phyloP scores from a whole-genome alignment of 2,329 filamentous ascomycete genomes.

The Botrytis tulipae region DNA sequence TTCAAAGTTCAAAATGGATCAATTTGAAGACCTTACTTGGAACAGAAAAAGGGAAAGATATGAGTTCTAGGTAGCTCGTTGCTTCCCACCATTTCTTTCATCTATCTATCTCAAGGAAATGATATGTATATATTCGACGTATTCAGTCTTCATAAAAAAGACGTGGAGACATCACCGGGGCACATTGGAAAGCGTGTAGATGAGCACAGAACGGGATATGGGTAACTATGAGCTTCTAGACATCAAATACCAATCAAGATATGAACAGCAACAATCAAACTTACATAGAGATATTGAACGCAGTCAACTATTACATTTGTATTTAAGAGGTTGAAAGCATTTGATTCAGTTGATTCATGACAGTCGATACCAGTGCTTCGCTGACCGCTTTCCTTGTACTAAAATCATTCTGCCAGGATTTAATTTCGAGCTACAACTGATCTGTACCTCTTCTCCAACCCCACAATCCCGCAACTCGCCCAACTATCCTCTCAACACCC shows the following conservation, averaged over 20 bases:
- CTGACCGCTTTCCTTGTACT: background rate
- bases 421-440: background rate
- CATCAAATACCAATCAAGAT: too few species aligned
- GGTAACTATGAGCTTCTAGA: too few species aligned
- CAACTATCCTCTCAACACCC: background rate
- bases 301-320: too few species aligned
- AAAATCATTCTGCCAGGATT: background rate
- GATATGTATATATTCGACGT: too few species aligned
- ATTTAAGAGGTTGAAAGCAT: too few species aligned
- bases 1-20: background rate
- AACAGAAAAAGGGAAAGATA: background rate
- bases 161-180: too few species aligned
- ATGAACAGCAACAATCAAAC: too few species aligned
- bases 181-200: too few species aligned
- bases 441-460: constrained; percentile 7
- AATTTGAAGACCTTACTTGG: background rate
- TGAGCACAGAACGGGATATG: too few species aligned
- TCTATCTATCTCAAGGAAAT: background rate
- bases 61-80: background rate
- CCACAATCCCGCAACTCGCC: constrained; percentile 15
- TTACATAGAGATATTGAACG: too few species aligned
- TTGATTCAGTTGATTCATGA: too few species aligned
- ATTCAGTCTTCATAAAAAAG: too few species aligned
- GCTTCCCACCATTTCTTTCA: background rate
- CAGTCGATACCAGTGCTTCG: background rate